A percentile compares a stretch with the other conserved stretches of the same genome.
Evolutionary conservation across 768 basidiomycete genomes (phyloP).

Genomic region (Boletus tylopilopsis): DNA sequence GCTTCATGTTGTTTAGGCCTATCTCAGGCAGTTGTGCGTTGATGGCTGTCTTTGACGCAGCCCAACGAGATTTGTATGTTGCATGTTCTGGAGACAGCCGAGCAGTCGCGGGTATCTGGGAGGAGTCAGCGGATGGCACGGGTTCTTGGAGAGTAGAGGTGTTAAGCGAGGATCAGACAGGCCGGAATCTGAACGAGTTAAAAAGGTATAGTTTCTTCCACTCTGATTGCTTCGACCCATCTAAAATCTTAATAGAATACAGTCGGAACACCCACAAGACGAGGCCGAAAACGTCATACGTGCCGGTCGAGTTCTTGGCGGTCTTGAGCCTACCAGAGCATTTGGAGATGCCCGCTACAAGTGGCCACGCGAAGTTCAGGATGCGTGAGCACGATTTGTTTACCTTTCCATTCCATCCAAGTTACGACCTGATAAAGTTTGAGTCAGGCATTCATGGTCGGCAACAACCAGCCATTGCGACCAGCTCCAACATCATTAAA

Average conservation of each 20-base stretch:
- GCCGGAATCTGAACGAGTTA: slow-evolving; percentile 81
- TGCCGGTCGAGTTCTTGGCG: slow-evolving; percentile 80
- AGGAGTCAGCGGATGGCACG: slow-evolving; percentile 55
- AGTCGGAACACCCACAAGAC: slow-evolving; percentile 75
- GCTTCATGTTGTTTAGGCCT: slow-evolving; percentile 10
- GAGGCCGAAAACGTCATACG: slow-evolving; percentile 72
- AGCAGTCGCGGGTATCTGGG: slow-evolving; percentile 93
- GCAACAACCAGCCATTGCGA: slow-evolving; percentile 57
- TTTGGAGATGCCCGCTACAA: slow-evolving; percentile 92
- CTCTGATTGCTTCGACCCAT: neutral
- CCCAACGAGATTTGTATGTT: slow-evolving; percentile 78
- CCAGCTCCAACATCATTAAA: slow-evolving; percentile 60
- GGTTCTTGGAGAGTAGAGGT: slow-evolving; percentile 90
- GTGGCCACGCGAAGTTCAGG: slow-evolving; percentile 72
- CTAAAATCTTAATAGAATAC: slow-evolving; percentile 47
- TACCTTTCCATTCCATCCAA: neutral
- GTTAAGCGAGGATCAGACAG: slow-evolving; percentile 96
- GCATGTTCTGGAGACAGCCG: slow-evolving; percentile 93
- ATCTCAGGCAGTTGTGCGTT: slow-evolving; percentile 83
- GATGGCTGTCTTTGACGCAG: slow-evolving; percentile 83
- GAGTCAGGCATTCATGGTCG: slow-evolving; percentile 63
- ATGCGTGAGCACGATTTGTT: slow-evolving; percentile 47
- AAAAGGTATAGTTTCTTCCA: slow-evolving; percentile 53
- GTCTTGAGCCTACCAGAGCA: slow-evolving; percentile 81
- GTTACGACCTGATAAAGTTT: slow-evolving; percentile 35